These are phyloP conservation scores for Ogataea pilisensis DNA, from an alignment of 805 yeast genomes.

Conservation along the genomic window DNA sequence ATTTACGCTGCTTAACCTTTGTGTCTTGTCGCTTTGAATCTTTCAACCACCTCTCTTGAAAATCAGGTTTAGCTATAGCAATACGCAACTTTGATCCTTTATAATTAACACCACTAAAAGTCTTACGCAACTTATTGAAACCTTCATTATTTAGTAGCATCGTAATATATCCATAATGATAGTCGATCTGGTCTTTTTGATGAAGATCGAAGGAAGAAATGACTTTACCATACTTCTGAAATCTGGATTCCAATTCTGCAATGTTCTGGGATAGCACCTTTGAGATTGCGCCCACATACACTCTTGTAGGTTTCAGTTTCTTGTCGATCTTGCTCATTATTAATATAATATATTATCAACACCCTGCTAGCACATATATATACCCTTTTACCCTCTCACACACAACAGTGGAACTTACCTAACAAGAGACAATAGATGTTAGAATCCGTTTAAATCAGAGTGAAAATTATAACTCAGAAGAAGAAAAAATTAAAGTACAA, in stretches of 20 bases:
- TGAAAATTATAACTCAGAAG: too few species aligned
- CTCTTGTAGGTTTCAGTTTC: constrained; percentile 7
- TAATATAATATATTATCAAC: background rate
- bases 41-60: constrained; percentile 40
- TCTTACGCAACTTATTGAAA: constrained; percentile 45
- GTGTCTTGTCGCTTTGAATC: constrained; percentile 41
- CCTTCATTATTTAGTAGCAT: constrained; percentile 45
- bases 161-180: constrained; percentile 63
- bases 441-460: too few species aligned
- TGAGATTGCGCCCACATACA: constrained; percentile 72
- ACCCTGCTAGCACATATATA: too few species aligned
- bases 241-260: constrained; percentile 47
- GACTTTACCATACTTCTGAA: constrained; percentile 60
- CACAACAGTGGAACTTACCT: too few species aligned
- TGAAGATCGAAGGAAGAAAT: constrained; percentile 44
- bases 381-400: too few species aligned
- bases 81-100: constrained; percentile 68
- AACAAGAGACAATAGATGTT: too few species aligned
- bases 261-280: constrained; percentile 42
- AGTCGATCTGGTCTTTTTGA: constrained; percentile 51
- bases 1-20: constrained; percentile 25
- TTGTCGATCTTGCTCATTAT: background rate
- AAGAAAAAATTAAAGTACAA: too few species aligned
- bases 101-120: constrained; percentile 68
- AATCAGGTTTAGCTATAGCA: constrained; percentile 58